Conservation (phyloP, 2,329 filamentous ascomycete genomes). For the Sclerotiophoma versabilis region DNA sequence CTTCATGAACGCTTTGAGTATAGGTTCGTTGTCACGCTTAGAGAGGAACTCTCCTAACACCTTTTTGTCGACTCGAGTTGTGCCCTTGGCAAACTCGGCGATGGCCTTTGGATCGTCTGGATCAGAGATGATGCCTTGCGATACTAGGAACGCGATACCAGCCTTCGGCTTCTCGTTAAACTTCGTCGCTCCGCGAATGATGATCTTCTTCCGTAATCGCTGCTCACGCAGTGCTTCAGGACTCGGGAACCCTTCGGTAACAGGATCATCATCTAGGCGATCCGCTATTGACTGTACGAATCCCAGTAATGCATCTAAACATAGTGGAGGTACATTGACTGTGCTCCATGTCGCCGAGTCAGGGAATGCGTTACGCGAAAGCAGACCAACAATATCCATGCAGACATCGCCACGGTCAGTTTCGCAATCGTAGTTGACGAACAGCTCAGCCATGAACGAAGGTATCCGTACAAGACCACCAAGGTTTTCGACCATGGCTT, state of each 20-base stretch:
- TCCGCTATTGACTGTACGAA: conserved; percentile 94
- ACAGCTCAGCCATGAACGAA: conserved; percentile 92
- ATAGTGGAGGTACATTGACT: conserved; percentile 94
- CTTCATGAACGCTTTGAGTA: conserved; percentile 83
- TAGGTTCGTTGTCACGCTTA: conserved; percentile 85
- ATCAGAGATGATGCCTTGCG: conserved; percentile 84
- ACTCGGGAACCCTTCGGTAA: conserved; percentile 71
- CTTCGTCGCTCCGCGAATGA: conserved; percentile 84
- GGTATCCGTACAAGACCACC: conserved; percentile 91
- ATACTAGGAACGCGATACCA: conserved; percentile 83
- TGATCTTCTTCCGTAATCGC: conserved; percentile 81
- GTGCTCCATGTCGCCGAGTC: conserved; percentile 99
- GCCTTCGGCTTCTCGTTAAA: conserved; percentile 96
- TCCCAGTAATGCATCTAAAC: conserved; percentile 86
- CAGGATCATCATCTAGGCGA: conserved; percentile 75
- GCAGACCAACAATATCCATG: conserved; percentile 90
- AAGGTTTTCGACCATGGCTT: conserved; percentile 98
- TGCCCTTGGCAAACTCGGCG: conserved; percentile 86
- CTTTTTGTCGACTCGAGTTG: conserved; percentile 87
- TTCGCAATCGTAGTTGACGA: conserved; percentile 98
- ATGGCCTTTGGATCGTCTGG: conserved; percentile 76
- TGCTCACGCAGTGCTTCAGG: conserved; percentile 71
- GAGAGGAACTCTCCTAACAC: conserved; percentile 91
- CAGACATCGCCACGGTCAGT: conserved; percentile 90
- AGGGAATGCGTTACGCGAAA: conserved; percentile 93